phyloP scores from a whole-genome alignment of 228 moss, liverwort and hornwort species.

The Sphagnum fallax region DNA sequence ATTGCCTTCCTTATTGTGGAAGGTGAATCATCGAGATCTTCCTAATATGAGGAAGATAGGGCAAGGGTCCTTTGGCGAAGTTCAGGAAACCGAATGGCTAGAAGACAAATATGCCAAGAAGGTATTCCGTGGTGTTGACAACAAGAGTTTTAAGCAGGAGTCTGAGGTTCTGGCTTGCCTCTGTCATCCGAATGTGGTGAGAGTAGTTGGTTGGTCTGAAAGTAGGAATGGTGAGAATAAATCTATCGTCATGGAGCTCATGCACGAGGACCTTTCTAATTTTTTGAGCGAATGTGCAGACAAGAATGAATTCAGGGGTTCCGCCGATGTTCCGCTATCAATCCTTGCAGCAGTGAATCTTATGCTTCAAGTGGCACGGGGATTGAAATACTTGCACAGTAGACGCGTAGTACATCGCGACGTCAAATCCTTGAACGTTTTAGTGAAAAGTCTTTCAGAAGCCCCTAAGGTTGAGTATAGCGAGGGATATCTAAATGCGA shows the following conservation, averaged over 20 bases:
- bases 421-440: not conserved
- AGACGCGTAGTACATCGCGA: not conserved
- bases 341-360: slow-evolving; percentile 1
- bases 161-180: not conserved
- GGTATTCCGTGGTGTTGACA: not conserved
- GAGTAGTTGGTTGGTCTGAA: not conserved
- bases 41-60: not conserved
- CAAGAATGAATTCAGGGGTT: not conserved
- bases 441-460: not conserved
- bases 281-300: not conserved
- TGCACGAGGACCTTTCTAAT: not conserved
- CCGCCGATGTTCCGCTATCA: not conserved
- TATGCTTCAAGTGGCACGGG: not conserved
- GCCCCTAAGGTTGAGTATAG: too few relatives aligned
- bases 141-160: slow-evolving; percentile 3
- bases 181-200: slow-evolving; percentile 1
- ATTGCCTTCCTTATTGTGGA: too few relatives aligned
- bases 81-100: not conserved
- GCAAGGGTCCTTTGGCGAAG: not conserved
- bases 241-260: slow-evolving; percentile 2
- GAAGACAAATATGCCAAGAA: slow-evolving; percentile 1
- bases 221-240: too few relatives aligned
- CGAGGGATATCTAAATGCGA: not conserved
- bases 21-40: too few relatives aligned
- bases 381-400: not conserved